A percentile compares a stretch with the other conserved stretches of the same genome.
Conservation (phyloP, 257 asterid genomes). For the Scutellaria barbata region DNA sequence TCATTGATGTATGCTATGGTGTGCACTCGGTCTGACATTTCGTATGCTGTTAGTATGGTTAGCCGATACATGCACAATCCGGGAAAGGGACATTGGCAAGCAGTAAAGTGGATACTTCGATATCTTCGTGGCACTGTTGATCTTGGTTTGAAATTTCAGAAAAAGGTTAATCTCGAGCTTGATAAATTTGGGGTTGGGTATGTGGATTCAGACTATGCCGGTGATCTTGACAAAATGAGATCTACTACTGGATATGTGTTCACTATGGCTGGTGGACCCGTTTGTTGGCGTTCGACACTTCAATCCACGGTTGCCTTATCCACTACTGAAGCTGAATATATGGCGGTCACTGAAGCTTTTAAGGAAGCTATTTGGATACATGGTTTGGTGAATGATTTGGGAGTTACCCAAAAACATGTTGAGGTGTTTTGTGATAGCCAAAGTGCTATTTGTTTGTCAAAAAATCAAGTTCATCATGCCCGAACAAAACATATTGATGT, state of each 20-base stretch:
- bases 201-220: background rate
- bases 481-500: too few relatives aligned
- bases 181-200: background rate
- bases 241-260: background rate
- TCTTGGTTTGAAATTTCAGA: background rate
- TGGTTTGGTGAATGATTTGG: background rate
- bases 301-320: background rate
- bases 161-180: background rate
- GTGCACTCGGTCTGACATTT: background rate
- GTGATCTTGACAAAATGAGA: too few relatives aligned
- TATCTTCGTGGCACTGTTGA: background rate
- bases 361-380: constrained; percentile 6
- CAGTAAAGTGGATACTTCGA: background rate
- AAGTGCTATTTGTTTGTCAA: background rate
- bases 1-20: background rate
- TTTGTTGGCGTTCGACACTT: background rate
- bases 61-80: constrained; percentile 12
- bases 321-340: too few relatives aligned
- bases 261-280: background rate
- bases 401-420: background rate
- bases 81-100: background rate
- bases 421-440: constrained; percentile 7
- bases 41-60: too few relatives aligned
- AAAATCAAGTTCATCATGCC: too few relatives aligned
- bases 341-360: background rate